A percentile compares a stretch with the other conserved stretches of the same genome.
phyloP scores from a whole-genome alignment of 805 yeast genomes.

The Candida multigemmis region DNA sequence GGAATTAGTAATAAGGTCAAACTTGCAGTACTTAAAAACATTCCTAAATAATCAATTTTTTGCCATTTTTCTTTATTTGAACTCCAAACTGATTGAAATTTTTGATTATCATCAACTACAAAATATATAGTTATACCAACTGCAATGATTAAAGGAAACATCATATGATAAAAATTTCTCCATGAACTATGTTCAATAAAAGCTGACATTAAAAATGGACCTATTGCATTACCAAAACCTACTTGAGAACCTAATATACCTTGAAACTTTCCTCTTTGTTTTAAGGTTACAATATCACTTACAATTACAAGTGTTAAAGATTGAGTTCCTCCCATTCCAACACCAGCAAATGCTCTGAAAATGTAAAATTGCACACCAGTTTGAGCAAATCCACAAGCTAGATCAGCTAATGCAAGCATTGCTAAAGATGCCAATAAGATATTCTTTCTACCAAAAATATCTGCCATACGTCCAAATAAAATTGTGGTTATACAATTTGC shows the following conservation, averaged over 20 bases:
- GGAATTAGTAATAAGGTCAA: conserved; percentile 46
- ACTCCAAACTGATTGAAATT: conserved; percentile 15
- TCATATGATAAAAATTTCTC: conserved; percentile 43
- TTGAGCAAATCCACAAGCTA: conserved; percentile 31
- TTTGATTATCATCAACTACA: conserved; percentile 19
- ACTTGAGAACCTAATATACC: conserved; percentile 44
- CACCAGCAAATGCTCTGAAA: conserved; percentile 48
- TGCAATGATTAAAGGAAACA: conserved; percentile 31
- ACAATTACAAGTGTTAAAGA: conserved; percentile 44
- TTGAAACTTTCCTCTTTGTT: conserved; percentile 44
- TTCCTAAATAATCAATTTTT: conserved; percentile 47
- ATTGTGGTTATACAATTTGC: conserved; percentile 73
- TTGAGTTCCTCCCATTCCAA: conserved; percentile 50
- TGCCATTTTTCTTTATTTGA: conserved; percentile 26
- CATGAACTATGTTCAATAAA: conserved; percentile 36
- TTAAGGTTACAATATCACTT: conserved; percentile 46
- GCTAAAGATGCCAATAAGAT: conserved; percentile 35
- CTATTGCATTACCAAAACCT: conserved; percentile 42
- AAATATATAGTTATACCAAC: conserved; percentile 17
- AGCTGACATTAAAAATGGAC: conserved; percentile 47
- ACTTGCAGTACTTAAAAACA: conserved; percentile 37
- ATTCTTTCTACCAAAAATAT: conserved; percentile 48
- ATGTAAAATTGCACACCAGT: conserved; percentile 36
- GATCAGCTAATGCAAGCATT: conserved; percentile 37
- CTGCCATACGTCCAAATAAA: conserved; percentile 60